phyloP scores from a whole-genome alignment of 768 basidiomycete genomes.

The Russula vinacea region DNA sequence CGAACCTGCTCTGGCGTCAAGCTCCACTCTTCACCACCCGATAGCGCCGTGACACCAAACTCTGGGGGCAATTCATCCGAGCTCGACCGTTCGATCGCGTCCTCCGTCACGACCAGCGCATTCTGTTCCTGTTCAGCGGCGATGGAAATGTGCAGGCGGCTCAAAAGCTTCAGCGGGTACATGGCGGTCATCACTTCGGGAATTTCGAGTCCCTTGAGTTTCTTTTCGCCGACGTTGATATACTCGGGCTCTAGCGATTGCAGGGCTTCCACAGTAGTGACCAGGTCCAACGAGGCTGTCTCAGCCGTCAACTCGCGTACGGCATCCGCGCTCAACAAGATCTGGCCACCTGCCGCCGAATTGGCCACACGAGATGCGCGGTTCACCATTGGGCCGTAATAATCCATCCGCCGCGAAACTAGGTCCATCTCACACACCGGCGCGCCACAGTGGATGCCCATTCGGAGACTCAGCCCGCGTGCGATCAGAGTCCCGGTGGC shows the following conservation, averaged over 20 bases:
- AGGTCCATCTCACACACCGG: constrained; percentile 88
- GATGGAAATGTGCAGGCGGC: constrained; percentile 47
- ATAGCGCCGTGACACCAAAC: constrained; percentile 26
- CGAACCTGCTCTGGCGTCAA: constrained; percentile 73
- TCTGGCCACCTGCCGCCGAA: constrained; percentile 86
- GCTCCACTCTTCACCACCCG: neutral
- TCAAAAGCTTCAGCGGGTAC: constrained; percentile 71
- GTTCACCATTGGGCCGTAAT: constrained; percentile 96
- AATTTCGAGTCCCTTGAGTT: constrained; percentile 91
- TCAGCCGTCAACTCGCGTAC: constrained; percentile 70
- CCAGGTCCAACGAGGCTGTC: constrained; percentile 45
- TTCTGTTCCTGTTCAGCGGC: constrained; percentile 7
- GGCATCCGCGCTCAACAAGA: constrained; percentile 87
- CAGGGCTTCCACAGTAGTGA: constrained; percentile 65
- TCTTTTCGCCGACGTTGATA: constrained; percentile 80
- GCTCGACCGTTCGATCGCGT: constrained; percentile 35
- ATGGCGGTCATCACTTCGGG: constrained; percentile 84
- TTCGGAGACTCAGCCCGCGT: constrained; percentile 88
- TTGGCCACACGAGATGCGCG: constrained; percentile 82
- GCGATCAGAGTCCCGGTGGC: constrained; percentile 64
- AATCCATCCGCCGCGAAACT: constrained; percentile 89
- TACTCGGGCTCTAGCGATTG: constrained; percentile 66
- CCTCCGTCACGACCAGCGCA: constrained; percentile 19
- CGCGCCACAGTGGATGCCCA: constrained; percentile 93
- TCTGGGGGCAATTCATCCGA: constrained; percentile 50